Base-by-base conservation (phyloP, 768 basidiomycete genomes). In the Lactarius vividus region DNA sequence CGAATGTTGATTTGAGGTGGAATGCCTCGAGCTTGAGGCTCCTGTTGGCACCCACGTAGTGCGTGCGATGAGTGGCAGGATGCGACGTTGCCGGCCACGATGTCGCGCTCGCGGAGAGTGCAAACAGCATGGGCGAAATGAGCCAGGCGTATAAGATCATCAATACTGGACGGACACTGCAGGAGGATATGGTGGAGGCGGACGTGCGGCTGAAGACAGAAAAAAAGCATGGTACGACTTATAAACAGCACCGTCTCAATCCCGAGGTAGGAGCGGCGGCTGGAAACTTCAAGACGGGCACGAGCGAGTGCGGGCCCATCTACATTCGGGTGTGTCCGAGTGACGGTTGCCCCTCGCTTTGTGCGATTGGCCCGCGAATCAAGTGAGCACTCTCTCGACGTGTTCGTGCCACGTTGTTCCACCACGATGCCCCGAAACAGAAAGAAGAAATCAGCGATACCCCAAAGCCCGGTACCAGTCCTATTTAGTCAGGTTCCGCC, bases 1-100 rank as follows among this genome's bases (percentile, higher is more conserved):
- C 70, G 59, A 69, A 70, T 5, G 71, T 64, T 5, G 74, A 71
- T 67, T 71, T 70, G 11, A 72, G 72, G 62, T 74, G 74, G 69
- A 70, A 75, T 33, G 62, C 66, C 66, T 71, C 68, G 26, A 74
- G 56, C 59, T 62, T 58, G n/a, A 73, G 52, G 23, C 16, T 28
- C 31, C 35, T 28, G 54, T 65, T 64, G 2, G 69, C 54, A 55
- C 63, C 67, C 20, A 74, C 46, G n/a, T 64, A 49, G 57, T 72
- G 74, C 23, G 57, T 57, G 23, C 69, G 71, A 61, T 71, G 68
- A 23, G 71, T 75, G 29, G 67, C 69, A 63, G 71, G 71, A 68
- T 71, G 71, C 57, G 55, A 2, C 31, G 57, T 55, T 40, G 60
- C 18, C 18, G 64, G 37, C 59, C 64, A 72, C 16, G 74, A 70